phyloP scores from a whole-genome alignment of 1,284 basidiomycete genomes.

The Golubevia pallescens region DNA sequence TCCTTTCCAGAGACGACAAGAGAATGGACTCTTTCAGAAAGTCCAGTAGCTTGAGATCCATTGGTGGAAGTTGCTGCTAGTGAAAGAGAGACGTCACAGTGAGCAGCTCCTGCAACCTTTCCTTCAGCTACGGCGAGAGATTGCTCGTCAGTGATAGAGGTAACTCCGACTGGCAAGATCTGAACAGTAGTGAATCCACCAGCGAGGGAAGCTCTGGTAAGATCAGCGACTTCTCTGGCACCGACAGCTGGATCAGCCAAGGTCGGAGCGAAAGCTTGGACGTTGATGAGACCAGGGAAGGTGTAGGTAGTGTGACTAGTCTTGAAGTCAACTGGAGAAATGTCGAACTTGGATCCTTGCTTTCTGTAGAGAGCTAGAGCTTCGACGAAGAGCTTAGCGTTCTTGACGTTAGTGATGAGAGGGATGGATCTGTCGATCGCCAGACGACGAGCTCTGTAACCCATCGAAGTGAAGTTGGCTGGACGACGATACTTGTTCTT shows the following conservation, averaged over 20 bases:
- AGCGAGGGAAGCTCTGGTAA: constrained; percentile 45
- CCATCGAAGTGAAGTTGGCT: constrained; percentile 94
- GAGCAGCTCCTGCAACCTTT: constrained; percentile 47
- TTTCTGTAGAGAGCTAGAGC: constrained; percentile 75
- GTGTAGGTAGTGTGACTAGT: constrained; percentile 86
- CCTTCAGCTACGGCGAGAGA: constrained; percentile 42
- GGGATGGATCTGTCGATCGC: constrained; percentile 99
- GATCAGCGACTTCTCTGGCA: constrained; percentile 71
- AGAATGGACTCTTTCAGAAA: constrained; percentile 47
- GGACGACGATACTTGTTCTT: constrained; percentile 98
- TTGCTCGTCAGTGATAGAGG: constrained; percentile 29
- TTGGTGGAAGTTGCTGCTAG: constrained; percentile 45
- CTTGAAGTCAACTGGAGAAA: constrained; percentile 91
- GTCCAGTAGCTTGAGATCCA: constrained; percentile 27
- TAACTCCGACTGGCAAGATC: constrained; percentile 33
- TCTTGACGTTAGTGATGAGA: constrained; percentile 98
- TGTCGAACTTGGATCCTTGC: constrained; percentile 79
- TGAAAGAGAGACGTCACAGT: constrained; percentile 54
- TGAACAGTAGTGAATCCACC: constrained; percentile 57
- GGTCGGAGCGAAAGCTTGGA: constrained; percentile 84
- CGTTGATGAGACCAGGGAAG: constrained; percentile 90
- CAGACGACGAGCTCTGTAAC: constrained; percentile 95
- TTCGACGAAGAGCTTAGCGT: constrained; percentile 94
- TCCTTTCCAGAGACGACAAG: constrained; percentile 51
- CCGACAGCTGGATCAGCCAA: constrained; percentile 68